Evolutionary conservation across 805 yeast genomes (phyloP).

Genomic region (Tetrapisispora taiwanensis): DNA sequence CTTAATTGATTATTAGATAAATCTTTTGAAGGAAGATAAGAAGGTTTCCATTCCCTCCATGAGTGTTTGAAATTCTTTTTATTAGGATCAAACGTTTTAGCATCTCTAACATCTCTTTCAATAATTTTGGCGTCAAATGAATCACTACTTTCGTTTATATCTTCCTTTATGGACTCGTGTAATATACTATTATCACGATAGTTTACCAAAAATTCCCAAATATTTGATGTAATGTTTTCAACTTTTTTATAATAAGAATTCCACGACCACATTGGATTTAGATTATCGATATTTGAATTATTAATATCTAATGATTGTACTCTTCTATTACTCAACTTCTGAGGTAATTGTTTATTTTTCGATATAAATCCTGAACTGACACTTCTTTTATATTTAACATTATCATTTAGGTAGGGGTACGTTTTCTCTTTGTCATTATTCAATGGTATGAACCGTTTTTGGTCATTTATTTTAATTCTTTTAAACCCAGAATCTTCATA

Average conservation of each 20-base stretch:
- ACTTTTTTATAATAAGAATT: background rate
- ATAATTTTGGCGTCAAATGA: too few species aligned
- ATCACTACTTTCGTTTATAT: background rate
- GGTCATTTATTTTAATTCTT: background rate
- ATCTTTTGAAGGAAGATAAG: background rate
- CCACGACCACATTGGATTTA: background rate
- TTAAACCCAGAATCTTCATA: background rate
- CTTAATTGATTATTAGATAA: background rate
- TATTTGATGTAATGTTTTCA: background rate
- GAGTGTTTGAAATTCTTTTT: too few species aligned
- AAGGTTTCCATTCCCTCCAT: background rate
- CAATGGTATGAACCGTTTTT: background rate
- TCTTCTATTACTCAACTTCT: background rate
- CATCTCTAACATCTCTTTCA: background rate
- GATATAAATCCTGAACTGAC: background rate
- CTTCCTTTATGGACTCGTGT: background rate
- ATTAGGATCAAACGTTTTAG: too few species aligned
- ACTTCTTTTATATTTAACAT: background rate
- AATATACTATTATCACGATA: slow-evolving; percentile 1
- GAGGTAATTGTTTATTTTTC: background rate
- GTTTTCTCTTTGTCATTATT: background rate
- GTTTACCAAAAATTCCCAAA: background rate
- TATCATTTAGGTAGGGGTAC: background rate
- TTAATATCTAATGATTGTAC: background rate
- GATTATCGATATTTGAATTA: background rate